phyloP scores from a whole-genome alignment of 331 rosid genomes.

The Malus hybrid region DNA sequence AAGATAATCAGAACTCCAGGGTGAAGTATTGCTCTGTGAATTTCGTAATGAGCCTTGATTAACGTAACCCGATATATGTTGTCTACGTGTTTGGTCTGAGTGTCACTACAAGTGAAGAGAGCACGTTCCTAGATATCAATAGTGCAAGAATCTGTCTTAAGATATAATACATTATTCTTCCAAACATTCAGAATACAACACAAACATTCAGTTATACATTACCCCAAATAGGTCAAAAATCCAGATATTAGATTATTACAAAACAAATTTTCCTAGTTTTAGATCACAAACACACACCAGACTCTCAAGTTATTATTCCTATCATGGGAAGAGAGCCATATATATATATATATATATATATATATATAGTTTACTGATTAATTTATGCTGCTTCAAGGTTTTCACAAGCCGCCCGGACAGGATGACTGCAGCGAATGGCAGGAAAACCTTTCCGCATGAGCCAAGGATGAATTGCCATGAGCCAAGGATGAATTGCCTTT shows the following conservation, averaged over 20 bases:
- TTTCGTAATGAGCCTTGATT: neutral
- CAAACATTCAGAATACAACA: neutral
- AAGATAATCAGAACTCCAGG: neutral
- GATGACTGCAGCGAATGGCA: constrained; percentile 7
- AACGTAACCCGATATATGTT: neutral
- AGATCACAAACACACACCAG: constrained; percentile 20
- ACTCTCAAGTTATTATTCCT: constrained; percentile 17
- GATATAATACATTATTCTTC: constrained; percentile 9
- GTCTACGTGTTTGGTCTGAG: neutral
- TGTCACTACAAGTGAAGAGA: neutral
- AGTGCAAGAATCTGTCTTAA: neutral
- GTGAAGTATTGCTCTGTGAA: neutral
- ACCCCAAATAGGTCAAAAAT: constrained; percentile 22
- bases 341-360: neutral
- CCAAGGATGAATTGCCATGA: constrained; percentile 93
- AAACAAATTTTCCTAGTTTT: neutral
- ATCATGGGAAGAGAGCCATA: neutral
- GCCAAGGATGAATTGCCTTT: constrained; percentile 94
- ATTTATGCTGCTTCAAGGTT: constrained; percentile 23
- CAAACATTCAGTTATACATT: constrained; percentile 19
- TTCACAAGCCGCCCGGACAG: constrained; percentile 3
- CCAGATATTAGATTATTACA: constrained; percentile 2
- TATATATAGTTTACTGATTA: constrained; percentile 2
- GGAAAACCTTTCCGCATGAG: constrained; percentile 26
- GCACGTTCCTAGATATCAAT: neutral